phyloP scores from a whole-genome alignment of 257 asterid species.

The Leonotis leonurus region DNA sequence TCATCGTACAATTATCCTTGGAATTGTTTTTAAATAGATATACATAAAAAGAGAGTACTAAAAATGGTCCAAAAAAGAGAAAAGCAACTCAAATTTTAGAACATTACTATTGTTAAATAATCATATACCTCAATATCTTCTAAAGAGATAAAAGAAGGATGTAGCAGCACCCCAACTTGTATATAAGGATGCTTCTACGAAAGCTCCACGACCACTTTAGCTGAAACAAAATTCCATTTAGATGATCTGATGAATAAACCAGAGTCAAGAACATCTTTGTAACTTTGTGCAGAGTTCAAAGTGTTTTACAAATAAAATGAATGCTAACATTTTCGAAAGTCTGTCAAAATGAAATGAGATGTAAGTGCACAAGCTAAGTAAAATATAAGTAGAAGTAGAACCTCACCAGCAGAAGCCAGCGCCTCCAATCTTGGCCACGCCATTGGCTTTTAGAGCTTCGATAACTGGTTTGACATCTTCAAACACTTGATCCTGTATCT shows the following conservation, averaged over 20 bases:
- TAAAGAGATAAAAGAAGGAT: slow-evolving; percentile 44
- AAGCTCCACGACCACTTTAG: slow-evolving; percentile 59
- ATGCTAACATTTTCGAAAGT: no score
- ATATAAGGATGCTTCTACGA: slow-evolving; percentile 35
- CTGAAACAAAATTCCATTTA: slow-evolving; percentile 26
- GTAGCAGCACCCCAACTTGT: slow-evolving; percentile 51
- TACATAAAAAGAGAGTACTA: no score
- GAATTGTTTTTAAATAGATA: no score
- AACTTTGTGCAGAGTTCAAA: no score
- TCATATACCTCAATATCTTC: slow-evolving; percentile 52
- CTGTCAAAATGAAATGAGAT: no score
- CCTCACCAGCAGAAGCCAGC: slow-evolving; percentile 77
- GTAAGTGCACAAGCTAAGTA: neutral
- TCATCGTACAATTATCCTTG: no score
- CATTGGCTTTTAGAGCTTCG: slow-evolving; percentile 50
- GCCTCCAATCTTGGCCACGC: slow-evolving; percentile 48
- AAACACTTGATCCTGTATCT: slow-evolving; percentile 42
- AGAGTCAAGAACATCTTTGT: no score
- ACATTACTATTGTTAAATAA: no score
- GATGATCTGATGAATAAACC: no score
- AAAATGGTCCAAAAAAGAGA: no score
- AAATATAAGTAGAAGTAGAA: neutral
- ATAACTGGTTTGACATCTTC: slow-evolving; percentile 49
- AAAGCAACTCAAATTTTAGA: no score
- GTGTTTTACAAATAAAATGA: no score